Base-by-base conservation (phyloP, 2,329 filamentous ascomycete species). In the Fonsecaea pedrosoi region DNA sequence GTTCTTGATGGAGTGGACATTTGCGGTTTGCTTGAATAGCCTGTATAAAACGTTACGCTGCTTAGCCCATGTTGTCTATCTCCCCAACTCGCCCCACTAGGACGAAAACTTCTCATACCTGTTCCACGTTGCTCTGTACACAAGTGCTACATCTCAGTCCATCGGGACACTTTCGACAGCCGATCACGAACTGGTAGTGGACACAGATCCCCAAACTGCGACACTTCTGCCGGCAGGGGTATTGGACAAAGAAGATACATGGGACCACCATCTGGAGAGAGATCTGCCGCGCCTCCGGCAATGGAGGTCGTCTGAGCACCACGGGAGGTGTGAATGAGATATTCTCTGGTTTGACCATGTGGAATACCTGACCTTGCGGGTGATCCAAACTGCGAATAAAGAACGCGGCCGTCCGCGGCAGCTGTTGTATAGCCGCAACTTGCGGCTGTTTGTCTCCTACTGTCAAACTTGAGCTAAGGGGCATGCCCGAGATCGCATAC, bases 201-300 rank as follows among this genome's bases (percentile, higher is more conserved):
- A 71, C 60, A 48, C 71, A 72, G 58, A 70, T 73, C n/a, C 70
- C 71, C 21, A 65, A 62, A 32, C 59, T 71, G 38, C 70, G 69
- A 48, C 71, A 72, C 13, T 64, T 60, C 35, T 64, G 53, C 10
- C 37, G 53, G 45, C 69, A 72, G 12, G 64, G 48, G 25, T 64
- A 73, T 38, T 70, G 68, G 13, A 67, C 66, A 53, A 66, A 72
- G 21, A 71, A 55, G 32, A 69, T 67, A 58, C 65, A 67, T 2
- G 70, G 70, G 18, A 35, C 48, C 35, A 71, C 35, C 38, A 60
- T 55, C 32, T 65, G 30, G 37, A 72, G 32, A n/a, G 65, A 58
- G 4, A 21, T 37, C 37, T 57, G 48, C 21, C 68, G 55, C 30
- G 13, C 64, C 25, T 67, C 65, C 10, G 62, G 53, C 18, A 45